Base-by-base conservation (phyloP, 306 rosid genomes). In the Betula pendula region DNA sequence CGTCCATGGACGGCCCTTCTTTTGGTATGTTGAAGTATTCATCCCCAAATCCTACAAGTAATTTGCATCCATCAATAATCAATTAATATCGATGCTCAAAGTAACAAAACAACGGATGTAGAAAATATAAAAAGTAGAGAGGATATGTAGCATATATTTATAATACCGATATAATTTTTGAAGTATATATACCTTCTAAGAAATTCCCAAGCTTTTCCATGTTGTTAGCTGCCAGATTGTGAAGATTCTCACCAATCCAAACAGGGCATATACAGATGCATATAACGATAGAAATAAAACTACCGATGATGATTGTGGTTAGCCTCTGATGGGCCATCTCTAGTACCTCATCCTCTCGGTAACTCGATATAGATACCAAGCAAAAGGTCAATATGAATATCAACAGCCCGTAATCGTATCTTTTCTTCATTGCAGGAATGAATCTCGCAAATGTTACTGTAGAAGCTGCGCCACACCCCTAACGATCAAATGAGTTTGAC, bases 231-330 rank as follows among this genome's bases (percentile, higher is more conserved):
- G 81, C 80, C 1, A 75, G 67, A 38, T 83, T 85, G 68, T 86
- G 93, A 55, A 89, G 86, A n/a, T 89, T 90, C 8, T 44, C 75
- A 40, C 93, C 87, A 8, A 84, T 80, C 93, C 93, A 89, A 12
- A 89, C 60, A 0, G 87, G 90, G 66, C 29, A 81, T 70, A 89
- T 84, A 38, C 73, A 82, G 69, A 81, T 35, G 69, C 83, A 81
- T 11, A 85, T 71, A 63, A 55, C 40, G 1, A 86, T 15, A 33
- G 82, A 73, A 15, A 67, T 72, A 8, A 55, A 66, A 69, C 81
- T 60, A n/a, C 90, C 93, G 2, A 78, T 15, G 5, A 82, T 65
- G 49, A 86, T 85, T 52, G 90, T 77, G 11, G 73, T 66, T 1
- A 81, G 65, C 75, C 89, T 86, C 65, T 75, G 65, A 38, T 73